Conservation (phyloP, 768 basidiomycete species). For the Pulveroboletus sp. region DNA sequence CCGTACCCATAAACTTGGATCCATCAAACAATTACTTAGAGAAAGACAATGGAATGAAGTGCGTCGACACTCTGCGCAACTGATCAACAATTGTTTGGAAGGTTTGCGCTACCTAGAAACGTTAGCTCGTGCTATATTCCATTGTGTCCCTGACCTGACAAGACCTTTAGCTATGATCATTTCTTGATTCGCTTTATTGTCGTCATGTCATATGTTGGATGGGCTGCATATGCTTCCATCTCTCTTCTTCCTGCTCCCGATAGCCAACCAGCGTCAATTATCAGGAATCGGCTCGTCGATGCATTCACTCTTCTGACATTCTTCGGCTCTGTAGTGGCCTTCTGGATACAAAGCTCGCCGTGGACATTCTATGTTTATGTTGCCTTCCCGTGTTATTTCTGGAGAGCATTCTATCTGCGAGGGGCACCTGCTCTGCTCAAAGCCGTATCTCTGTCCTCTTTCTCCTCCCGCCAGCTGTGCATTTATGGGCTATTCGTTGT, state of each 20-base stretch:
- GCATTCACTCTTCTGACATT: constrained; percentile 28
- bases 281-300: constrained; percentile 10
- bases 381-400: constrained; percentile 73
- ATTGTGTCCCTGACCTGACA: constrained; percentile 6
- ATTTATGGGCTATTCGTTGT: constrained; percentile 34
- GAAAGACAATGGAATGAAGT: constrained; percentile 44
- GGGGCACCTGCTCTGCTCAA: constrained; percentile 18
- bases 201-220: constrained; percentile 67
- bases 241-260: constrained; percentile 48
- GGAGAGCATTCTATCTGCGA: constrained; percentile 48
- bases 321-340: constrained; percentile 41
- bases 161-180: constrained; percentile 56
- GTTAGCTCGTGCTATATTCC: constrained; percentile 14
- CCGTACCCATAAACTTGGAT: constrained; percentile 33
- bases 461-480: constrained; percentile 20
- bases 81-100: constrained; percentile 50
- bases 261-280: neutral
- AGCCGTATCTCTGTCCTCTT: constrained; percentile 17
- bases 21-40: constrained; percentile 45
- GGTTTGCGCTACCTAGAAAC: constrained; percentile 80
- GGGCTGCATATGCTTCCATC: constrained; percentile 64
- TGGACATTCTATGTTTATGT: constrained; percentile 74
- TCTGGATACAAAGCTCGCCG: constrained; percentile 61
- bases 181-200: constrained; percentile 67
- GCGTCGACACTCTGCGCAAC: constrained; percentile 42